Conservation (phyloP, 2,329 filamentous ascomycete species). For the Hirsutella minnesotensis region DNA sequence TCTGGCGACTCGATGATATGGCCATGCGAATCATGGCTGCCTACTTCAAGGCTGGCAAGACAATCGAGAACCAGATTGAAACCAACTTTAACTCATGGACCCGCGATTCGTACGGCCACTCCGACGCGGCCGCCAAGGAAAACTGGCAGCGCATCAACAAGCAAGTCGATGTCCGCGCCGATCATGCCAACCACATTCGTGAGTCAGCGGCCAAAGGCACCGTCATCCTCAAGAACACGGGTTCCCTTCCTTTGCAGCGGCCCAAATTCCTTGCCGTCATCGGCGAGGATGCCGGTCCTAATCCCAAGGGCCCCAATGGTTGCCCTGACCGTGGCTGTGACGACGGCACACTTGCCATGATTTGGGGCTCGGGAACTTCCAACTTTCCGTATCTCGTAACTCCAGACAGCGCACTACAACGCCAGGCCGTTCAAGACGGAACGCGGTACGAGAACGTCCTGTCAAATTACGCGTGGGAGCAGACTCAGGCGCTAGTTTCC, state of each 20-base stretch:
- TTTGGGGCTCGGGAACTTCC: constrained; percentile 66
- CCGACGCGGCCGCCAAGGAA: constrained; percentile 50
- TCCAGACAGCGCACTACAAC: constrained; percentile 58
- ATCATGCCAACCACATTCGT: constrained; percentile 64
- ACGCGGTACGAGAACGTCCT: constrained; percentile 54
- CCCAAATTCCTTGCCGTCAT: constrained; percentile 68
- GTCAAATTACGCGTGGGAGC: constrained; percentile 48
- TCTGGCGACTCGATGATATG: constrained; percentile 87
- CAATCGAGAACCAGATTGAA: constrained; percentile 30
- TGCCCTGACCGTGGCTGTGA: constrained; percentile 57
- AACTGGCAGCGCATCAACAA: constrained; percentile 61
- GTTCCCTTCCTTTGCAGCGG: constrained; percentile 63
- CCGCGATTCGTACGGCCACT: constrained; percentile 57
- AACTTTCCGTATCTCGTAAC: constrained; percentile 68
- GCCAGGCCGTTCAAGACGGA: constrained; percentile 47
- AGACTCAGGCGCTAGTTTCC: constrained; percentile 48
- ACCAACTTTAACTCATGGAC: constrained; percentile 91
- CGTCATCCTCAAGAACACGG: constrained; percentile 80
- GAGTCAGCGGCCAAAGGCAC: constrained; percentile 68
- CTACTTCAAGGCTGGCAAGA: constrained; percentile 54
- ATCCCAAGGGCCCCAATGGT: constrained; percentile 64
- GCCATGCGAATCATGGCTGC: constrained; percentile 69
- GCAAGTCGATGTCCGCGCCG: constrained; percentile 69
- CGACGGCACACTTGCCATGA: constrained; percentile 56
- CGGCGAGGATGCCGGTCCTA: constrained; percentile 73